Conservation (phyloP, 495 filamentous ascomycete species). For the Neurospora sp. region DNA sequence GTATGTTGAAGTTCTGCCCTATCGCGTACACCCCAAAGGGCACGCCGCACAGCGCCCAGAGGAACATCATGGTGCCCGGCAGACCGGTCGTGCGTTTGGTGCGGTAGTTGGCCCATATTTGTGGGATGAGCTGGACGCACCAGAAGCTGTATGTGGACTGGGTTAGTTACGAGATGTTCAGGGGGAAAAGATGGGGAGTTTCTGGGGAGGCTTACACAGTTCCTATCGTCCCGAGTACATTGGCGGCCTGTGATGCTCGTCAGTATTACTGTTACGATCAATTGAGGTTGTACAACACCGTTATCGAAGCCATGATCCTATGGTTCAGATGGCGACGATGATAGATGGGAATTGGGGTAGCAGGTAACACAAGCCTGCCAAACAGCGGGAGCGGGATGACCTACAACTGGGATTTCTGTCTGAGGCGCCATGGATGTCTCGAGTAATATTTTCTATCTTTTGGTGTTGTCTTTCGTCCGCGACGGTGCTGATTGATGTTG, state of each 20-base stretch:
- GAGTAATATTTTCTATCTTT: background rate
- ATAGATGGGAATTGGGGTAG: no score
- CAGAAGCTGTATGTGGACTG: constrained; percentile 22
- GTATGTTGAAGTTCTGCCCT: constrained; percentile 60
- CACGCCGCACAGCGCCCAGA: constrained; percentile 55
- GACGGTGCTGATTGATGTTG: background rate
- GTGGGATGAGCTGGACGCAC: constrained; percentile 41
- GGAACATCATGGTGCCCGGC: constrained; percentile 62
- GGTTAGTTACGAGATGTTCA: background rate
- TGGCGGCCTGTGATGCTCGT: constrained; percentile 27
- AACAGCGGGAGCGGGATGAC: background rate
- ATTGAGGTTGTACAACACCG: background rate
- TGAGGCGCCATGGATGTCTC: constrained; percentile 31
- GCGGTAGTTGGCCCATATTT: constrained; percentile 64
- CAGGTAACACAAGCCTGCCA: constrained; percentile 1
- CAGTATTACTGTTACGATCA: background rate
- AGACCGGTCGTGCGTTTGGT: constrained; percentile 64
- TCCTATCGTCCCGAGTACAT: constrained; percentile 28
- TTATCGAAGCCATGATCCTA: background rate
- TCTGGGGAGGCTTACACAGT: background rate
- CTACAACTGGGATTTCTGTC: constrained; percentile 31
- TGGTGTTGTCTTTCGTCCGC: background rate
- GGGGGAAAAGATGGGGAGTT: background rate
- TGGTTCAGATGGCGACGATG: background rate
- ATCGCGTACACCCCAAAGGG: constrained; percentile 37